phyloP scores from a whole-genome alignment of 495 filamentous ascomycete species.

The Aspergillus saccharolyticus region DNA sequence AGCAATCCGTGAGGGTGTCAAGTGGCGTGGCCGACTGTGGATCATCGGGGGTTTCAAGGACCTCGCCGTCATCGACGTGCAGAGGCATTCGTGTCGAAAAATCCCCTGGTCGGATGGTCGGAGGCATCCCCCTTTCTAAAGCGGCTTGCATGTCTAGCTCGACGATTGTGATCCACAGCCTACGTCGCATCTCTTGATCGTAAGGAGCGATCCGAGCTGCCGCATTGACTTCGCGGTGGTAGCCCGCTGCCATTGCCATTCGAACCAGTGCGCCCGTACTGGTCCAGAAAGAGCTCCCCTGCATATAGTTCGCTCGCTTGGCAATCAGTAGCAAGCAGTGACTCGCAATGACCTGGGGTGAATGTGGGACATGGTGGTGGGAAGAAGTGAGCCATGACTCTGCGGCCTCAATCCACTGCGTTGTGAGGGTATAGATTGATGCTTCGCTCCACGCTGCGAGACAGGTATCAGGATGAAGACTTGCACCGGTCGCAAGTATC shows the following conservation, averaged over 20 bases:
- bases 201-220: background rate
- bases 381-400: background rate
- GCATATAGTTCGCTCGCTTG: background rate
- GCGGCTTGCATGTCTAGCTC: background rate
- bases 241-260: background rate
- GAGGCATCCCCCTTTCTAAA: background rate
- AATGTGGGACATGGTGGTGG: background rate
- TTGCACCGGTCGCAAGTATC: background rate
- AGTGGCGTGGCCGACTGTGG: background rate
- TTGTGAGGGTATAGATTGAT: background rate
- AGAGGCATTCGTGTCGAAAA: background rate
- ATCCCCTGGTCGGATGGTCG: background rate
- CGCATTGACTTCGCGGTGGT: background rate
- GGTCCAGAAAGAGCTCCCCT: background rate
- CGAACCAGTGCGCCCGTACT: background rate
- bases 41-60: background rate
- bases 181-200: background rate
- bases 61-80: background rate
- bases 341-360: background rate
- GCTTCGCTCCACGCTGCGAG: background rate
- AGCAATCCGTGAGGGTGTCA: background rate
- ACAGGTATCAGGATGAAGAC: background rate
- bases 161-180: background rate
- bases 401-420: background rate
- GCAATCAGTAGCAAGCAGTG: background rate